A percentile compares a stretch with the other conserved stretches of the same genome.
Evolutionary conservation across 2,329 filamentous ascomycete genomes (phyloP).

Genomic region (Blumeriella jaapii): DNA sequence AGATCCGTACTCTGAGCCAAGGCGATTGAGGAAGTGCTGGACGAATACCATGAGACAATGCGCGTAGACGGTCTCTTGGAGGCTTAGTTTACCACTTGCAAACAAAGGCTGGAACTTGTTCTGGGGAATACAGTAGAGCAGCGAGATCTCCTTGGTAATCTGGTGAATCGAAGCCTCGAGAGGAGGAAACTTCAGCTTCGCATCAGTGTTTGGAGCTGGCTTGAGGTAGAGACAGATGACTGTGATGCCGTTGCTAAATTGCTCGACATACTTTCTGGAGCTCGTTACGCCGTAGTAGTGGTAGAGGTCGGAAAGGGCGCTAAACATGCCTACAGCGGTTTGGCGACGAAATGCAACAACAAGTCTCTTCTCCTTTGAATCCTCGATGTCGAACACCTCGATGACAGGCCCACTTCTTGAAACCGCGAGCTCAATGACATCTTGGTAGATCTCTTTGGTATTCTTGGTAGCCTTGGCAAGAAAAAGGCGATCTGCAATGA

Average conservation of each 20-base stretch:
- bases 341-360: conserved; percentile 91
- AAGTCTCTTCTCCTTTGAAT: conserved; percentile 80
- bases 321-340: conserved; percentile 88
- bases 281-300: conserved; percentile 98
- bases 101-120: conserved; percentile 93
- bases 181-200: conserved; percentile 52
- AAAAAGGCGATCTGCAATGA: conserved; percentile 89
- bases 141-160: conserved; percentile 95
- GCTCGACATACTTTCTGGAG: conserved; percentile 94
- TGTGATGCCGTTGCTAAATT: conserved; percentile 97
- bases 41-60: conserved; percentile 98
- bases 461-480: conserved; percentile 91
- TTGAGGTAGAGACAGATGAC: conserved; percentile 93
- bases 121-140: conserved; percentile 94
- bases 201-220: conserved; percentile 49
- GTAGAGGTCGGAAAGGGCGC: conserved; percentile 87
- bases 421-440: conserved; percentile 80
- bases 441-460: conserved; percentile 90
- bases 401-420: conserved; percentile 85
- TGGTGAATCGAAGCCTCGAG: conserved; percentile 95
- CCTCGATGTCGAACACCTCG: conserved; percentile 93
- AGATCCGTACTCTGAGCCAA: conserved; percentile 80
- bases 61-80: conserved; percentile 95
- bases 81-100: conserved; percentile 70
- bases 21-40: conserved; percentile 92